A percentile compares a stretch with the other conserved stretches of the same genome.
Evolutionary conservation across 345 rosid genomes (phyloP).

Genomic region (Camelina neglecta): DNA sequence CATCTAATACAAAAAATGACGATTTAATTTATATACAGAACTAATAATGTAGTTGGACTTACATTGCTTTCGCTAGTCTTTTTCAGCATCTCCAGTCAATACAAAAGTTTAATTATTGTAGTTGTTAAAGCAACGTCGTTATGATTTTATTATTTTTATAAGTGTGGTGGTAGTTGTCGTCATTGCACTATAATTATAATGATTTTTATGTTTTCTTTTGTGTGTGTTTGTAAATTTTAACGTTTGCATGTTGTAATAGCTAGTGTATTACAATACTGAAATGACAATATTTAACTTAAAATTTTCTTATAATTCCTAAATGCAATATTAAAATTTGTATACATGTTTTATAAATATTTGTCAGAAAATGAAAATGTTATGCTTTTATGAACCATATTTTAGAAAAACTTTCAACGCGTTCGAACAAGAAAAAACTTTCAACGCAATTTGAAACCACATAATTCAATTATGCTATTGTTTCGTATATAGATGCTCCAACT

Average conservation of each 20-base stretch:
- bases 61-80: constrained; percentile 36
- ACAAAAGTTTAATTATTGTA: constrained; percentile 32
- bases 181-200: neutral
- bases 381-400: neutral
- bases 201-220: neutral
- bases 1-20: neutral
- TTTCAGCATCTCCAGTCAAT: constrained; percentile 28
- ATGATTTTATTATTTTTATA: neutral
- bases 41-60: constrained; percentile 29
- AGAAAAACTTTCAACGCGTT: no score
- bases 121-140: constrained; percentile 33
- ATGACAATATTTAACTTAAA: neutral
- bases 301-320: no score
- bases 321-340: neutral
- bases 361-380: neutral
- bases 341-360: neutral
- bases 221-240: neutral
- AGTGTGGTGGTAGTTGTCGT: constrained; percentile 25
- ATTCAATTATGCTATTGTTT: constrained; percentile 5
- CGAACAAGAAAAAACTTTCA: neutral
- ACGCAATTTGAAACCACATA: neutral
- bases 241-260: neutral
- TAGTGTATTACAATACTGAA: neutral
- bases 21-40: neutral
- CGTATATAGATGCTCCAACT: neutral